Conservation (phyloP, 1,139 yeast genomes). For the Taphrina deformans region DNA sequence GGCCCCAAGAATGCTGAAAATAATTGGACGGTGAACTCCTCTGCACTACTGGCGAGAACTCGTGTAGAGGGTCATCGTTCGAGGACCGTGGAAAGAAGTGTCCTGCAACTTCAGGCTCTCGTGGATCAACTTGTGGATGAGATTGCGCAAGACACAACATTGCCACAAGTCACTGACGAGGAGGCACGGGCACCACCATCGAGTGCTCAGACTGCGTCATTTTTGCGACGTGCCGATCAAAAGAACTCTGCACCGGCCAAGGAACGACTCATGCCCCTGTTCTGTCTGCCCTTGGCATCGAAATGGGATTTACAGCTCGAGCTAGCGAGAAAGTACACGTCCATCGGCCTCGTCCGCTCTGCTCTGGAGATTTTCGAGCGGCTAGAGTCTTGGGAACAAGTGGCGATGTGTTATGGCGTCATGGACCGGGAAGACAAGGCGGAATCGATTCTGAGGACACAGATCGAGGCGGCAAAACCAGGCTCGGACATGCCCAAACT, state of each 20-base stretch:
- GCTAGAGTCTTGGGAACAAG: constrained; percentile 72
- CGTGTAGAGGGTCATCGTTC: constrained; percentile 75
- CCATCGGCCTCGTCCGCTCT: constrained; percentile 78
- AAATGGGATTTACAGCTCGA: constrained; percentile 82
- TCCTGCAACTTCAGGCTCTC: constrained; percentile 85
- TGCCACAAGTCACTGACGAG: constrained; percentile 53
- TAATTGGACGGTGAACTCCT: constrained; percentile 77
- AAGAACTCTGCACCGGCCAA: constrained; percentile 45
- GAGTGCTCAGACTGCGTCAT: constrained; percentile 16
- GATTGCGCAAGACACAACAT: constrained; percentile 45
- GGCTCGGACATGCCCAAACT: constrained; percentile 76
- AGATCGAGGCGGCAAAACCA: constrained; percentile 49
- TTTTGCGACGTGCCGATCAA: constrained; percentile 20
- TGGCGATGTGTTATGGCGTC: constrained; percentile 88
- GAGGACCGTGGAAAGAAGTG: constrained; percentile 89
- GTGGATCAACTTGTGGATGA: constrained; percentile 85
- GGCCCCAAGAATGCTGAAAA: neutral
- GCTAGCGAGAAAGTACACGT: constrained; percentile 84
- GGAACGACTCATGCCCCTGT: constrained; percentile 67
- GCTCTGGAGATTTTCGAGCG: constrained; percentile 90
- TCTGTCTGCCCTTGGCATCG: constrained; percentile 74
- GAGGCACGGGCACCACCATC: constrained; percentile 45
- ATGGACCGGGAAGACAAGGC: constrained; percentile 75
- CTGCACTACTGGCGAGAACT: constrained; percentile 90
- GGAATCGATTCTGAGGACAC: constrained; percentile 55